Evolutionary conservation across 805 yeast species (phyloP), one percentile per base, ranked within the genome.

Genomic region (Myxozyma lipomycoides): DNA sequence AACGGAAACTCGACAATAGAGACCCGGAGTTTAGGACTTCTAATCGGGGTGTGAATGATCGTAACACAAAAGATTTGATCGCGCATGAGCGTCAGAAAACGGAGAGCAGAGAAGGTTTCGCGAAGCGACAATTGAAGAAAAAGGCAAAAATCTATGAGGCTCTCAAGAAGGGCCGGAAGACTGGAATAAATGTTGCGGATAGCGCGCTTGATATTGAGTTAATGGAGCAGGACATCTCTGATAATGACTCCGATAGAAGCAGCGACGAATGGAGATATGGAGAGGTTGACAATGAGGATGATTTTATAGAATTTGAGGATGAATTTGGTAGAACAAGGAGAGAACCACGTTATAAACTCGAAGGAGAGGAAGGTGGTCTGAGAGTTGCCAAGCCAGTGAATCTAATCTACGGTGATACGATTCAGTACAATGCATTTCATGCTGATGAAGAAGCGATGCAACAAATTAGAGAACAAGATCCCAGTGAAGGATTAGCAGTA

Each of bases 291-390:
- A 32, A 40, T 10, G 51, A 51, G 18, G 52, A 44, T n/a, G 54
- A 53, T 15, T 19, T 50, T 44, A 53, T 61, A 5, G 63, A 61
- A 40, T 45, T 43, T 21, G 45, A 49, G 18, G 63, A 61, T 36
- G 63, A 61, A 26, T 61, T 61, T 54, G 63, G 63, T 9, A 47
- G 63, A 18, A 46, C 59, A 10, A 40, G 63, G 22, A 56, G 38
- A 46, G 51, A 59, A 5, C 39, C 60, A 6, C 46, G 47, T 3
- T 52, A 37, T 28, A 19, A 52, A 19, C 23, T 51, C 2, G 39
- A 23, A 2, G 49, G 49, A 10, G 39, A 37, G 1, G 51, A 45
- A 18, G 34, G 30, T 10, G 40, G 32, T 4, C 46, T 47, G 19
- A 46, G 41, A 24, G 49, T 52, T 2, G 15, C 22, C 3, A 19